Percentiles rank a stretch among this genome's conserved stretches.
phyloP scores from a whole-genome alignment of 1,284 basidiomycete genomes.

The Puccinia triticina region DNA sequence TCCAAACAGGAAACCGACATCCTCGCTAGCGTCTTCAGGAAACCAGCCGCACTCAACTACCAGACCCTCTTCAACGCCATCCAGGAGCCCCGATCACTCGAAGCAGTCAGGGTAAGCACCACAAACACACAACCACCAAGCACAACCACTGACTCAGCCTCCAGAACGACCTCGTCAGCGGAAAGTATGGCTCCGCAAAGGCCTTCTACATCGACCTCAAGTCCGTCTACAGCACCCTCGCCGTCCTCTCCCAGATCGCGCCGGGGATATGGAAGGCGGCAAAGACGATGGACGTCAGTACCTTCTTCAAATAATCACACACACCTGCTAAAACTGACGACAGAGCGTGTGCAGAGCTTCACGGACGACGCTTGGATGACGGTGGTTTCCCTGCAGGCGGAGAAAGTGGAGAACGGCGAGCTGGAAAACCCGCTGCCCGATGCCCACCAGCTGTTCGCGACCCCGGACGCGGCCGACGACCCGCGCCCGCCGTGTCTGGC shows the following conservation, averaged over 20 bases:
- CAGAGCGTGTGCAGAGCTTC: background rate
- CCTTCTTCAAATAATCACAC: background rate
- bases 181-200: constrained; percentile 23
- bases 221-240: constrained; percentile 19
- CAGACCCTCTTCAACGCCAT: constrained; percentile 19
- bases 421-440: constrained; percentile 21
- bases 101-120: background rate
- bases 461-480: background rate
- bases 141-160: background rate
- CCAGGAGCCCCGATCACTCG: constrained; percentile 6
- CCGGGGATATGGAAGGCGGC: constrained; percentile 15
- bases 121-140: background rate
- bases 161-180: constrained; percentile 6
- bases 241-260: background rate
- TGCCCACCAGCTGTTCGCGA: constrained; percentile 16
- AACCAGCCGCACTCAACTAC: background rate
- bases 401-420: constrained; percentile 34
- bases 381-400: constrained; percentile 24
- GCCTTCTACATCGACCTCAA: constrained; percentile 23
- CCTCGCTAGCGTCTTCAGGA: background rate
- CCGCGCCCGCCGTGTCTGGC: constrained; percentile 17
- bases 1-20: constrained; percentile 31
- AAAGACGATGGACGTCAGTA: constrained; percentile 24
- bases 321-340: no score
- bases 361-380: constrained; percentile 34